Evolutionary conservation across 495 filamentous ascomycete genomes (phyloP), one percentile per base, ranked within the genome.

Genomic region (Lasiosphaeria miniovina): DNA sequence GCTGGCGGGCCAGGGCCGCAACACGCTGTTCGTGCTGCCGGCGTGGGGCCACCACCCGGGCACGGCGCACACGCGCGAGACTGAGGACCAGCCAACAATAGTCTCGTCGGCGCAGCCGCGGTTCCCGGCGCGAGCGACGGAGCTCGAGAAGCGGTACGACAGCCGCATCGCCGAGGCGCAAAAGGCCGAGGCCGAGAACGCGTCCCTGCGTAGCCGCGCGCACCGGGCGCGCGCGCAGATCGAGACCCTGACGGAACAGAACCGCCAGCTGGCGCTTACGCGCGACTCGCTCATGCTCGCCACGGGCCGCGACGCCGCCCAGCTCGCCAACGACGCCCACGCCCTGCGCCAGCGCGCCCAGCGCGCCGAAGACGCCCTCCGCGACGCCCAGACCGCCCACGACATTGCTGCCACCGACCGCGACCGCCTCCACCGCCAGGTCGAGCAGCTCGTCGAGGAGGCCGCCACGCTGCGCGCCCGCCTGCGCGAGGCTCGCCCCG

Each of bases 1-100:
- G 4, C 50, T 83, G 0, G 70, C 72, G 11, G 67, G 66, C 15
- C 66, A 65, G n/a, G 77, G 75, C 4, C 64, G 61, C 49, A 62
- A 60, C 6, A 72, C 76, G 0, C 61, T 84, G 54, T 84, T 83
- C 61, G 70, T 83, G 31, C 65, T 82, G 49, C 81, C 80, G 3
- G 81, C 77, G 11, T 76, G 74, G 55, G 65, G 68, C 15, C 63
- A 71, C 34, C 79, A 81, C 58, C 76, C 80, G 0, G 75, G 60
- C 36, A 73, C 71, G 48, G 66, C 62, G 54, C 61, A 73, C 35
- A 81, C 77, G 6, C 64, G 70, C 15, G 64, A 72, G 50, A 64
- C 76, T 17, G 79, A 81, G 65, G 61, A 54, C 11, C 65, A 73
- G 38, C 79, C 81, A 9, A 80, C 76, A 0, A 72, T 83, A 3